Evolutionary conservation across 169 alveolate genomes (phyloP).

Genomic region (Plasmodium gonderi): DNA sequence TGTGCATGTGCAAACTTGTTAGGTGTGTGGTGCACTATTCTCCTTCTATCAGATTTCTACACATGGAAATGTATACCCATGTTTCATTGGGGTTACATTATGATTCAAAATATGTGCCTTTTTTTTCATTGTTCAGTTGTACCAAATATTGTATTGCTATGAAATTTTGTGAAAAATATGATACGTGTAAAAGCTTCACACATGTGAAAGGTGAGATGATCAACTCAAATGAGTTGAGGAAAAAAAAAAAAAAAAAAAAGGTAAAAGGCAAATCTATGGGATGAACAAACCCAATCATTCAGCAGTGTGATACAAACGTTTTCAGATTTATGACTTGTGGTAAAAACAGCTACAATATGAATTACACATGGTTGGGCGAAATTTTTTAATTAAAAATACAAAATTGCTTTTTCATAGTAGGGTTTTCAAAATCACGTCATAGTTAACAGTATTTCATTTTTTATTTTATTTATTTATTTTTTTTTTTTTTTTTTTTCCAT

Average conservation of each 20-base stretch:
- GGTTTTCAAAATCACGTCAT: neutral
- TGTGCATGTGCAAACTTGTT: no score
- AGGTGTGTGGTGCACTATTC: no score
- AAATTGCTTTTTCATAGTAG: neutral
- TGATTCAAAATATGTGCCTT: no score
- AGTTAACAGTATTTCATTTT: neutral
- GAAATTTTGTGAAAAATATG: neutral
- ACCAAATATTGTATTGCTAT: no score
- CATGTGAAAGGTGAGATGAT: neutral
- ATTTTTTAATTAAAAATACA: neutral
- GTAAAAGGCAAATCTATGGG: neutral
- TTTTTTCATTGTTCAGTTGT: no score
- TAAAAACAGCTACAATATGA: neutral
- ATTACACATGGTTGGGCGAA: neutral
- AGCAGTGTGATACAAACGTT: neutral
- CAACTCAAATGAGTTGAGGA: no score
- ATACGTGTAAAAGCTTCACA: neutral
- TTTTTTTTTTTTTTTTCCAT: neutral
- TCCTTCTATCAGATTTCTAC: no score
- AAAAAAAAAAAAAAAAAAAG: neutral
- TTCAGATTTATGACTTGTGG: neutral
- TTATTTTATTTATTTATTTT: neutral
- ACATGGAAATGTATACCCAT: no score
- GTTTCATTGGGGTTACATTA: no score
- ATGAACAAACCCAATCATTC: neutral